A percentile compares a stretch with the other conserved stretches of the same genome.
Evolutionary conservation across 2,329 filamentous ascomycete genomes (phyloP).

Genomic region (Aspergillus hiratsukae): DNA sequence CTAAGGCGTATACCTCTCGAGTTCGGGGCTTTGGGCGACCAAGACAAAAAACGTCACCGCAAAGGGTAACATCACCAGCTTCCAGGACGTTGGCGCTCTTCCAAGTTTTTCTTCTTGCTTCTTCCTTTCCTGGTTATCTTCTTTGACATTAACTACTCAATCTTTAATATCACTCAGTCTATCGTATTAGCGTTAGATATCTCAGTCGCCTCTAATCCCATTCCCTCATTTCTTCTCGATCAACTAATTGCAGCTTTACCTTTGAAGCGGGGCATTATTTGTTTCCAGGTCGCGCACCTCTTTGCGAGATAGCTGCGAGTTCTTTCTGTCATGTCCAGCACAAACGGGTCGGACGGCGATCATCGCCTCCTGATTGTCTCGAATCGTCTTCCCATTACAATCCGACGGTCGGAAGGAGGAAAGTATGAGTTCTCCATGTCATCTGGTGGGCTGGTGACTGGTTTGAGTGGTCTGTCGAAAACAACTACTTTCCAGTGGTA

Average conservation of each 20-base stretch:
- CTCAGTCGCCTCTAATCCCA: neutral
- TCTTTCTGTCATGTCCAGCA: slow-evolving; percentile 6
- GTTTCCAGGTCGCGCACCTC: neutral
- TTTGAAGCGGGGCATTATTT: neutral
- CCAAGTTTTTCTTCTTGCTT: neutral
- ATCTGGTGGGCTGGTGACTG: slow-evolving; percentile 85
- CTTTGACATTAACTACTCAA: neutral
- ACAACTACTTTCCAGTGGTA: slow-evolving; percentile 93
- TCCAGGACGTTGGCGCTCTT: neutral
- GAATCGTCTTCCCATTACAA: slow-evolving; percentile 88
- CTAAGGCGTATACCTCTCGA: neutral
- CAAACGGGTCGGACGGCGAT: slow-evolving; percentile 14
- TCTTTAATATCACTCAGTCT: neutral
- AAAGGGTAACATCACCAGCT: neutral
- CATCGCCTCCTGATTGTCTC: slow-evolving; percentile 71
- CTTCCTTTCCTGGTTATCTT: neutral
- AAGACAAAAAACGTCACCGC: neutral
- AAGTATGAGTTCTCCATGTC: slow-evolving; percentile 90
- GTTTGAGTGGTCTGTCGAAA: slow-evolving; percentile 81
- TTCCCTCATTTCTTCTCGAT: neutral
- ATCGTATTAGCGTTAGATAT: neutral
- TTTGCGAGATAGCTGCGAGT: neutral
- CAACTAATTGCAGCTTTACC: neutral
- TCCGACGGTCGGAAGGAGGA: slow-evolving; percentile 82
- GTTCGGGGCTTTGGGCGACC: neutral